Conservation (phyloP, 441 rosid genomes). For the Erodium chrysanthum region DNA sequence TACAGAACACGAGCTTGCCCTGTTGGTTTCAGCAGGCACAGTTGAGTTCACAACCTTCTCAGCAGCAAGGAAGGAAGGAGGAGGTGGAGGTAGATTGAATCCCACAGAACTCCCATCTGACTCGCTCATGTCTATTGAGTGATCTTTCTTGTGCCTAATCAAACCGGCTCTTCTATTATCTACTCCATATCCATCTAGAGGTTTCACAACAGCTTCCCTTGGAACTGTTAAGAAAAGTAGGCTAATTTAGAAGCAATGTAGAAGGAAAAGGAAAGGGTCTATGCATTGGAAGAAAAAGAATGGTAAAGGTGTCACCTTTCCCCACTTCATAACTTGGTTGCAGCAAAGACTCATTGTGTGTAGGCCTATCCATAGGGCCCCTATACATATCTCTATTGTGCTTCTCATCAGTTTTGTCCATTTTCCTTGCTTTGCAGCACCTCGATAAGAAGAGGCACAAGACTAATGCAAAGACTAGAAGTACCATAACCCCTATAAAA, state of each 20-base stretch:
- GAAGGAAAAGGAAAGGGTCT: not conserved
- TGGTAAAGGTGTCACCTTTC: constrained; percentile 34
- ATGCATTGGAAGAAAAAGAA: too few relatives aligned
- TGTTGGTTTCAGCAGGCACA: constrained; percentile 28
- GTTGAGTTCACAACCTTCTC: constrained; percentile 32
- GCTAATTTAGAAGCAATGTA: not conserved
- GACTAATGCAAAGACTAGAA: constrained; percentile 26
- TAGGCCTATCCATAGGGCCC: constrained; percentile 27
- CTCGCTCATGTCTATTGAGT: constrained; percentile 16
- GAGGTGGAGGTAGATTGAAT: constrained; percentile 36
- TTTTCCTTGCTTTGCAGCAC: constrained; percentile 34
- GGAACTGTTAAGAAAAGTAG: constrained; percentile 33
- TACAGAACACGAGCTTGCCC: constrained; percentile 28
- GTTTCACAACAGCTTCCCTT: constrained; percentile 29
- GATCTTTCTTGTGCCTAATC: constrained; percentile 27
- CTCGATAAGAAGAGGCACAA: constrained; percentile 35
- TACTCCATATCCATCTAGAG: constrained; percentile 29
- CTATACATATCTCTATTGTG: constrained; percentile 17
- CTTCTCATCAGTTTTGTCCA: constrained; percentile 22
- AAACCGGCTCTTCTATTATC: constrained; percentile 30
- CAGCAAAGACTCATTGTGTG: constrained; percentile 28
- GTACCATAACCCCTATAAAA: constrained; percentile 30
- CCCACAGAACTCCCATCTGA: constrained; percentile 16
- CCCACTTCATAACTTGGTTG: constrained; percentile 21
- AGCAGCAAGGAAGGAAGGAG: constrained; percentile 25